A percentile compares a stretch with the other conserved stretches of the same genome.
phyloP scores from a whole-genome alignment of 495 filamentous ascomycete genomes.

The Schizothecium vesticola region DNA sequence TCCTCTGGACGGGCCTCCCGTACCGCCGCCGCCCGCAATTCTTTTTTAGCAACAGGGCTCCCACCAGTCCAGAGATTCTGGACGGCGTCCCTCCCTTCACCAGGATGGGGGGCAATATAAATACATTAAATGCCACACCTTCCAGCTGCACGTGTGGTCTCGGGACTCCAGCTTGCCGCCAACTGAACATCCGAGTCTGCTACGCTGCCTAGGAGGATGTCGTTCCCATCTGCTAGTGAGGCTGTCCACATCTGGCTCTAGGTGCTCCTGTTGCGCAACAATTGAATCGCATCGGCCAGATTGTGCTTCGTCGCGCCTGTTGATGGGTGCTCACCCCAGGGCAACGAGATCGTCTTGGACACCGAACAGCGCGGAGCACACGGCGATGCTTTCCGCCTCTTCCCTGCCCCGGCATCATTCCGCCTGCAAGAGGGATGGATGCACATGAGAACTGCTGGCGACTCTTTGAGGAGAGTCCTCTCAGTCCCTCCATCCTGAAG shows the following conservation, averaged over 20 bases:
- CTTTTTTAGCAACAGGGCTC: slow-evolving; percentile 20
- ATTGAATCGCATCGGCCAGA: neutral
- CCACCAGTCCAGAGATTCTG: slow-evolving; percentile 4
- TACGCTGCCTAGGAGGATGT: neutral
- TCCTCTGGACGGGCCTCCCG: slow-evolving; percentile 10
- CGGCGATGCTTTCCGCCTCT: slow-evolving; percentile 9
- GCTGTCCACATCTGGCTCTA: neutral
- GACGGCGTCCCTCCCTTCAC: slow-evolving; percentile 14
- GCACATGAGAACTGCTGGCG: neutral
- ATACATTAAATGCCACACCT: slow-evolving; percentile 28
- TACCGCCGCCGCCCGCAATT: slow-evolving; percentile 8
- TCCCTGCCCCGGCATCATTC: slow-evolving; percentile 17
- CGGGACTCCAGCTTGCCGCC: slow-evolving; percentile 20
- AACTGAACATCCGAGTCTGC: slow-evolving; percentile 25
- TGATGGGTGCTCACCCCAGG: neutral
- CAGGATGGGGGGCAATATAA: slow-evolving; percentile 24
- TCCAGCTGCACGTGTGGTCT: slow-evolving; percentile 24
- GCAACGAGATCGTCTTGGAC: neutral
- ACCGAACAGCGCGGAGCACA: slow-evolving; percentile 13
- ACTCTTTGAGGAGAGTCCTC: neutral
- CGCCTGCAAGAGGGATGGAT: slow-evolving; percentile 9
- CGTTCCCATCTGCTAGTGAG: neutral
- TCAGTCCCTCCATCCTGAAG: slow-evolving; percentile 11
- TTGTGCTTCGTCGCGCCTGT: neutral
- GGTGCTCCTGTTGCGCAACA: neutral